These are phyloP conservation scores for Cubamyces sp. DNA, from an alignment of 768 basidiomycete genomes.

Conservation along the genomic window DNA sequence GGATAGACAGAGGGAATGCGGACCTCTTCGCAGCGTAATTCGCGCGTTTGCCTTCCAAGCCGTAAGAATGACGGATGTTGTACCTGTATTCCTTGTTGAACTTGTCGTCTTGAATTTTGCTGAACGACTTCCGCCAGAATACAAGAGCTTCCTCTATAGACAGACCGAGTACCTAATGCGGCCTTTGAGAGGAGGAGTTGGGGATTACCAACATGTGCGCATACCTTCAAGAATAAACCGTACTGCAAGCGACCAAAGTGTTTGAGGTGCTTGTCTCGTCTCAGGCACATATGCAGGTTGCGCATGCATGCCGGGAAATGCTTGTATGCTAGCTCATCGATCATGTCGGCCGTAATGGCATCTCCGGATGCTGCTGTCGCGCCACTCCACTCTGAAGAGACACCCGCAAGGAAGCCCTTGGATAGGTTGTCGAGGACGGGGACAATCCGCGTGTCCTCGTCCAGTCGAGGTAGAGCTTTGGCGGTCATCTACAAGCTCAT, in stretches of 20 bases:
- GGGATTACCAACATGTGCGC: background rate
- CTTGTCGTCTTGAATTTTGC: constrained; percentile 81
- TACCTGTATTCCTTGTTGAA: constrained; percentile 99
- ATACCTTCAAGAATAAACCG: constrained; percentile 92
- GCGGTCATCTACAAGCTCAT: constrained; percentile 68
- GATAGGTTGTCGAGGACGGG: constrained; percentile 92
- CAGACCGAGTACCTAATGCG: constrained; percentile 81
- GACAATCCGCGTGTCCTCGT: constrained; percentile 90
- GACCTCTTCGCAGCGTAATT: constrained; percentile 95
- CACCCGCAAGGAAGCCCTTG: constrained; percentile 90
- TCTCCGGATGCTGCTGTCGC: constrained; percentile 57
- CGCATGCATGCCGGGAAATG: constrained; percentile 98
- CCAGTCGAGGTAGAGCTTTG: constrained; percentile 84
- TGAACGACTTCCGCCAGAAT: constrained; percentile 93
- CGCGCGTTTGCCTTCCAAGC: constrained; percentile 90
- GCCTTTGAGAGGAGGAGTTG: background rate
- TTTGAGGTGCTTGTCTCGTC: constrained; percentile 83
- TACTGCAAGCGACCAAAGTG: constrained; percentile 92
- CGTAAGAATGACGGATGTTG: constrained; percentile 95
- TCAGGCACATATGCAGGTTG: constrained; percentile 78
- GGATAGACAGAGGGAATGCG: constrained; percentile 15
- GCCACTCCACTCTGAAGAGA: constrained; percentile 80
- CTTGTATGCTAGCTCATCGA: constrained; percentile 81
- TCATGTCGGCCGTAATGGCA: constrained; percentile 90
- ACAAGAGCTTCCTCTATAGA: constrained; percentile 91